A percentile compares a stretch with the other conserved stretches of the same genome.
phyloP scores from a whole-genome alignment of 2,329 filamentous ascomycete genomes.

The Penicillium sp. region DNA sequence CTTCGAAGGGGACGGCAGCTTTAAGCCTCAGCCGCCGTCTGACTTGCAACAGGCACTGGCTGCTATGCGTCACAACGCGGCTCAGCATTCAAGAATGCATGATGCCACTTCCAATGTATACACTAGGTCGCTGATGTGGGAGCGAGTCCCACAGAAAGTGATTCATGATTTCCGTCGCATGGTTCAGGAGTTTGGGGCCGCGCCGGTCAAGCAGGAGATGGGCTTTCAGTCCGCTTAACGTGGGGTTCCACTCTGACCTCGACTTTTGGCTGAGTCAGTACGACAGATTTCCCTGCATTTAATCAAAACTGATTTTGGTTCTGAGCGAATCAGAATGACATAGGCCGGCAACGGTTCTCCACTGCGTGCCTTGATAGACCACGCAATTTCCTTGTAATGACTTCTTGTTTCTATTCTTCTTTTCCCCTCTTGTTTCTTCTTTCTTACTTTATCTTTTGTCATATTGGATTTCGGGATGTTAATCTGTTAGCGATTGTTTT shows the following conservation, averaged over 20 bases:
- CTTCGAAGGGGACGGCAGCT: constrained; percentile 57
- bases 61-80: constrained; percentile 69
- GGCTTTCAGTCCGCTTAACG: constrained; percentile 14
- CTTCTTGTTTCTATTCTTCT: not conserved
- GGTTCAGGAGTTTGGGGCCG: constrained; percentile 69
- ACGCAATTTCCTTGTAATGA: constrained; percentile 11
- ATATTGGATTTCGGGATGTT: constrained; percentile 4
- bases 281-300: not conserved
- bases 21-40: constrained; percentile 43
- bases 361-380: constrained; percentile 20
- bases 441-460: constrained; percentile 3
- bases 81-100: constrained; percentile 57
- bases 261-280: not conserved
- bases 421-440: not conserved
- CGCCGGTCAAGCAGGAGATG: constrained; percentile 35
- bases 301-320: constrained; percentile 2
- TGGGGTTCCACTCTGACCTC: not conserved
- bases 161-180: constrained; percentile 91
- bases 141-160: constrained; percentile 88
- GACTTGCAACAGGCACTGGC: constrained; percentile 66
- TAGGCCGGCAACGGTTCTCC: constrained; percentile 15
- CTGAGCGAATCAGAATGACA: not conserved
- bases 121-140: constrained; percentile 88
- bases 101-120: constrained; percentile 79
- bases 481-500: constrained; percentile 15